Percentiles rank a stretch among this genome's conserved stretches.
phyloP scores from a whole-genome alignment of 208 protist genomes.

The Porcisia deanei region DNA sequence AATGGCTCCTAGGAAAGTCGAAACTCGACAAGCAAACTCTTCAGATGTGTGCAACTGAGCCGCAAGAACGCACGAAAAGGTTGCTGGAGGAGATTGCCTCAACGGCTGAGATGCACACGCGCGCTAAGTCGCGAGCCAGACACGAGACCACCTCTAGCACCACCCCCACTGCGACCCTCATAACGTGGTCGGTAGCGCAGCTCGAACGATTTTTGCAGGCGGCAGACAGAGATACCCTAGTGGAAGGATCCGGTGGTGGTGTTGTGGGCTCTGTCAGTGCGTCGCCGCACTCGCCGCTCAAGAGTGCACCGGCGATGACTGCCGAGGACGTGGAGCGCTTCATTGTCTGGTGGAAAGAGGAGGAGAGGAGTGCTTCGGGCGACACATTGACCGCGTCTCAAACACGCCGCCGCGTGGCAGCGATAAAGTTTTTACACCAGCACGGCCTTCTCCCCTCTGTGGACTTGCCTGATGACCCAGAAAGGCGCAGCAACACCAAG shows the following conservation, averaged over 20 bases:
- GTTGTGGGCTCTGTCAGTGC: background rate
- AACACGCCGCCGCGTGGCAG: conserved; percentile 17
- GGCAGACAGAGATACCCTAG: conserved; percentile 34
- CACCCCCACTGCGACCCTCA: conserved; percentile 7
- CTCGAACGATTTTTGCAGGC: conserved; percentile 39
- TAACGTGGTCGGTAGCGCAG: conserved; percentile 31
- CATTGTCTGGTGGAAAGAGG: conserved; percentile 42
- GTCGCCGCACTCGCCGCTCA: background rate
- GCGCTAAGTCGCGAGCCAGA: conserved; percentile 19
- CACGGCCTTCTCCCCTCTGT: conserved; percentile 20
- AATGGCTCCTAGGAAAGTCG: conserved; percentile 12
- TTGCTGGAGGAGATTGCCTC: conserved; percentile 20
- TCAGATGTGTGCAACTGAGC: conserved; percentile 16
- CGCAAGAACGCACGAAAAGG: conserved; percentile 11
- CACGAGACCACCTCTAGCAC: conserved; percentile 10
- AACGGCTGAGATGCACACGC: conserved; percentile 9
- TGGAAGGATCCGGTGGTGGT: conserved; percentile 1
- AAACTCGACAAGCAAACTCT: conserved; percentile 23
- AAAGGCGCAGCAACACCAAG: background rate
- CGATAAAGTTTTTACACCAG: conserved; percentile 17
- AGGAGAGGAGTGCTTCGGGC: background rate
- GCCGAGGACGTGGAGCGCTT: conserved; percentile 36
- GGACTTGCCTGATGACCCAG: background rate
- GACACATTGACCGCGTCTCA: conserved; percentile 13
- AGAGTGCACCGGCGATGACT: conserved; percentile 11